Percentiles rank a stretch among this genome's conserved stretches.
phyloP scores from a whole-genome alignment of 2,329 filamentous ascomycete genomes.

The Stachybotrys echinatus region DNA sequence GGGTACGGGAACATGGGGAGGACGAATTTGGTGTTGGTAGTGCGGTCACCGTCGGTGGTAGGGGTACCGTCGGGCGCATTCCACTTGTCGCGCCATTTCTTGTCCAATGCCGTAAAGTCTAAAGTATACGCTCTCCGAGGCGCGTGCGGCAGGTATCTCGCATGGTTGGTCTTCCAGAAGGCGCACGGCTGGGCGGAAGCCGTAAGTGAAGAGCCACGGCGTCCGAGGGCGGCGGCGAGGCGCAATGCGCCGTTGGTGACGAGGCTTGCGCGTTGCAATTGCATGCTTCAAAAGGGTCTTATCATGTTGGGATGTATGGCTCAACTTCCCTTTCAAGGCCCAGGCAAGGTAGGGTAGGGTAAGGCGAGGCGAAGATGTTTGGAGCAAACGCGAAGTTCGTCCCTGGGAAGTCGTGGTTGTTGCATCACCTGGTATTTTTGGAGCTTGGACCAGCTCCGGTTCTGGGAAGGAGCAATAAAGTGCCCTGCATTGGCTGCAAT shows the following conservation, averaged over 20 bases:
- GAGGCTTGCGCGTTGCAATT: slow-evolving; percentile 20
- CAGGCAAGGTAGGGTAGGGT: too few relatives aligned
- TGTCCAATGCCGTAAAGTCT: slow-evolving; percentile 38
- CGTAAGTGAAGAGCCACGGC: slow-evolving; percentile 8
- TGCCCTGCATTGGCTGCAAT: neutral
- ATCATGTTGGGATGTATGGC: slow-evolving; percentile 13
- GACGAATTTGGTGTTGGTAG: slow-evolving; percentile 59
- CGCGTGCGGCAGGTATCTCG: slow-evolving; percentile 5
- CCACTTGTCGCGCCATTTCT: slow-evolving; percentile 50
- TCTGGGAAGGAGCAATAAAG: neutral
- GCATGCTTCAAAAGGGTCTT: slow-evolving; percentile 17
- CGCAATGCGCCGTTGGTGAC: slow-evolving; percentile 16
- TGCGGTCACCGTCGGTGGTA: slow-evolving; percentile 14
- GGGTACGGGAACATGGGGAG: slow-evolving; percentile 93
- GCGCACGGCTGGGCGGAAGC: slow-evolving; percentile 8
- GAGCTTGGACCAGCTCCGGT: neutral
- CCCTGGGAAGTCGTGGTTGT: too few relatives aligned
- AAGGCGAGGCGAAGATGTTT: too few relatives aligned
- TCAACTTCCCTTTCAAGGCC: neutral
- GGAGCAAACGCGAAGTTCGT: too few relatives aligned
- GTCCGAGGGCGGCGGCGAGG: slow-evolving; percentile 5
- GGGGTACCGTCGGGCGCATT: slow-evolving; percentile 2
- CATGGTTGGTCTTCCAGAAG: slow-evolving; percentile 6
- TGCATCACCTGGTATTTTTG: too few relatives aligned
- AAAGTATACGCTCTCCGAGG: slow-evolving; percentile 33